Conservation (phyloP, 805 yeast genomes). For the Ogataea polymorpha region DNA sequence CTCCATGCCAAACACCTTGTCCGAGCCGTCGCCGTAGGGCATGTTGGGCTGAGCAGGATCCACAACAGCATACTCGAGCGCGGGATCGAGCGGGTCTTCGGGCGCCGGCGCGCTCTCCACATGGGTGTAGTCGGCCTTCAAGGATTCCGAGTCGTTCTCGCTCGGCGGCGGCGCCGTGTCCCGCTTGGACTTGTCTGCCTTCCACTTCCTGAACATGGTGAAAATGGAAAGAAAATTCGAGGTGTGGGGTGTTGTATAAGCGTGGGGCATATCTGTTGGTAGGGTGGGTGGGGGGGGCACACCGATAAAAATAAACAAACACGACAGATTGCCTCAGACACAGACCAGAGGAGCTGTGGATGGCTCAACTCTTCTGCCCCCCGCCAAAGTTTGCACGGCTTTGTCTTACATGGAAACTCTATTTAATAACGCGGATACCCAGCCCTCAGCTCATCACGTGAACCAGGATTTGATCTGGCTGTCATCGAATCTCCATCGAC, state of each 20-base stretch:
- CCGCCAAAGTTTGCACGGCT: too few species aligned
- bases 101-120: conserved; percentile 14
- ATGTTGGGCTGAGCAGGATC: conserved; percentile 22
- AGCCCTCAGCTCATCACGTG: neutral
- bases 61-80: conserved; percentile 21
- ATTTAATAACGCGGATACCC: neutral
- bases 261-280: neutral
- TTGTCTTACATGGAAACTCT: too few species aligned
- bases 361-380: too few species aligned
- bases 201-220: conserved; percentile 29
- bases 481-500: too few species aligned
- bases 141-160: neutral
- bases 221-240: neutral
- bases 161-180: conserved; percentile 1
- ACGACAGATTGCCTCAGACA: too few species aligned
- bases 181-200: conserved; percentile 22
- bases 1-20: conserved; percentile 75
- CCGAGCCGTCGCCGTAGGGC: conserved; percentile 66
- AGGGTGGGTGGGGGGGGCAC: too few species aligned
- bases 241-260: conserved; percentile 7
- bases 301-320: too few species aligned
- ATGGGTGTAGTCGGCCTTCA: conserved; percentile 20
- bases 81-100: conserved; percentile 24
- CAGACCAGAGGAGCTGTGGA: too few species aligned
- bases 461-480: too few species aligned